Percentiles rank a stretch among this genome's conserved stretches.
Conservation (phyloP, 768 basidiomycete genomes). For the Lactarius evosmus region DNA sequence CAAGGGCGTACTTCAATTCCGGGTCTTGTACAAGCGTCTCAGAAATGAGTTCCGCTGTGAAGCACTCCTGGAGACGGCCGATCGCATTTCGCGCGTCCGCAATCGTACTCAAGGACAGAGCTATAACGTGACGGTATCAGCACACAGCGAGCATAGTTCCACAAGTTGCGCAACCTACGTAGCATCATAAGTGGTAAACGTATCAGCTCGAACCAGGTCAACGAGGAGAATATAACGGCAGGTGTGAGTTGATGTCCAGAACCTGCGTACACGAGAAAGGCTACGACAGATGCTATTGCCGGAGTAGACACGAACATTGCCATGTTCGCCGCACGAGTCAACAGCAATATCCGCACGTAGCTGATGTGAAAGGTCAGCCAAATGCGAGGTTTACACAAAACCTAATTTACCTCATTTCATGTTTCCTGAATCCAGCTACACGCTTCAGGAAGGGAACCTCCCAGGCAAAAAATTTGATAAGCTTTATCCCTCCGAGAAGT, state of each 20-base stretch:
- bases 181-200: constrained; percentile 77
- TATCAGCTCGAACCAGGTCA: constrained; percentile 81
- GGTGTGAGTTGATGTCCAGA: constrained; percentile 67
- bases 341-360: constrained; percentile 62
- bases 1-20: constrained; percentile 56
- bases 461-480: constrained; percentile 93
- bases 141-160: neutral
- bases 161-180: constrained; percentile 34
- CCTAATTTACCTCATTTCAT: constrained; percentile 55
- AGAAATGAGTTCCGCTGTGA: constrained; percentile 74
- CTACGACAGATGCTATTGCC: constrained; percentile 70
- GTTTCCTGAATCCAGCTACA: constrained; percentile 62
- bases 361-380: constrained; percentile 33
- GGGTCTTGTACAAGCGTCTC: constrained; percentile 55
- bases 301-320: constrained; percentile 72
- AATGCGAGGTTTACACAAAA: constrained; percentile 1
- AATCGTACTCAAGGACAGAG: constrained; percentile 66
- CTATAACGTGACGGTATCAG: constrained; percentile 36
- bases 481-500: constrained; percentile 81
- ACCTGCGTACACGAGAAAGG: constrained; percentile 73
- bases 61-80: constrained; percentile 70
- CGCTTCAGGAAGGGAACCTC: constrained; percentile 76
- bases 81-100: constrained; percentile 82
- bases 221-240: constrained; percentile 75
- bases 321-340: constrained; percentile 64